Evolutionary conservation across 768 basidiomycete genomes (phyloP), one percentile per base, ranked within the genome.

Genomic region (Lactarius akahatsu): DNA sequence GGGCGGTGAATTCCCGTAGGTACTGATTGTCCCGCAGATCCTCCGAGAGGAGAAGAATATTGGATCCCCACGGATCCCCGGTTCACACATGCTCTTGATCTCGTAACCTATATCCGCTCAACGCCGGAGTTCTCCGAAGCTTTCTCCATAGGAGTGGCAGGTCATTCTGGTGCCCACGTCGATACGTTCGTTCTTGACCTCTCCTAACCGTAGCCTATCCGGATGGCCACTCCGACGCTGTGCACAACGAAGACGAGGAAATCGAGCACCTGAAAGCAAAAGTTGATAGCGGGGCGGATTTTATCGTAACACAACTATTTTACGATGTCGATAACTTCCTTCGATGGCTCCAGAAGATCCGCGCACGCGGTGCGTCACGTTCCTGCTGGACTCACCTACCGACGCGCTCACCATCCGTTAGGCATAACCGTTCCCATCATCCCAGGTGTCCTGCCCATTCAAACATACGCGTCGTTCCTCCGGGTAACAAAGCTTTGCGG

Each of bases 401-500:
- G n/a, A n/a, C 58, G 13, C 45, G n/a, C 32, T 1, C 40, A 28
- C 59, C 38, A 36, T 16, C 36, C 15, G 3, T 40, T 72, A 96
- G 97, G 96, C 38, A 94, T 99, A 73, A 83, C 77, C 0, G 85
- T 95, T 1, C 96, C 97, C 0, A 86, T 99, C 70, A 89, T 99
- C 67, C 94, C 97, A 10, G 94, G 96, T 13, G 86, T 98, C 62
- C 97, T 98, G 95, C 96, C 97, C 0, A 94, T 99, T 63, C 97
- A 98, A 74, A 98, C 92, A 28, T 96, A 95, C 74, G 86, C 90
- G 4, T 97, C 97, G 0, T 98, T 99, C 78, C 80, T 90, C 55
- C 88, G 97, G 56, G 80, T 98, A 71, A 92, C 89, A 26, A 97
- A 96, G 75, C 81, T 99, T 54, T 96, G 93, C 68, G 90, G 91